Evolutionary conservation across 805 yeast species (phyloP).

Genomic region (Komagataella pastoris): DNA sequence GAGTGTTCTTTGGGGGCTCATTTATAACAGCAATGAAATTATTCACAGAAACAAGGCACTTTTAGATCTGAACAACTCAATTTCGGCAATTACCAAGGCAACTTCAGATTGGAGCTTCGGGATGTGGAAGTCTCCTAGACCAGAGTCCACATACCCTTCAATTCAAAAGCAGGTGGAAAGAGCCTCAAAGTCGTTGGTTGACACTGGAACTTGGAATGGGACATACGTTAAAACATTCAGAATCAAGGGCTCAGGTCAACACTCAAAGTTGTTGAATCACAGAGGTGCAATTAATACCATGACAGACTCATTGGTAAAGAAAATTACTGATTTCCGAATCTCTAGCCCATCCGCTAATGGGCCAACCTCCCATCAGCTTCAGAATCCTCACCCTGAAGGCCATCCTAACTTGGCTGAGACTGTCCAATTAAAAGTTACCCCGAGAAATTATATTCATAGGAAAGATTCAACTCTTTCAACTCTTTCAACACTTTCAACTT

Average conservation of each 20-base stretch:
- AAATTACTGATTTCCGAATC: conserved; percentile 30
- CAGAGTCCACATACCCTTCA: neutral
- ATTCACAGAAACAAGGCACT: conserved; percentile 18
- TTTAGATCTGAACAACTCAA: conserved; percentile 19
- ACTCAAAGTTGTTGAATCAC: conserved; percentile 19
- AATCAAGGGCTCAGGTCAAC: conserved; percentile 10
- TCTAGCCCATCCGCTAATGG: conserved; percentile 2
- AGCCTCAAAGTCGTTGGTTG: conserved; percentile 11
- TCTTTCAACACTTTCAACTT: neutral
- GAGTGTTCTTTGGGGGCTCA: conserved; percentile 47
- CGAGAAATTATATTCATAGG: conserved; percentile 2
- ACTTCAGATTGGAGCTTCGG: conserved; percentile 23
- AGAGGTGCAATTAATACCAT: conserved; percentile 31
- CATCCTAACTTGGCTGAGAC: neutral
- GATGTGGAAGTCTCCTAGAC: conserved; percentile 14
- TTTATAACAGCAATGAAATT: conserved; percentile 26
- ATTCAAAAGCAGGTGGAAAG: conserved; percentile 1
- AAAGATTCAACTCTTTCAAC: neutral
- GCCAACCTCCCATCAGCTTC: neutral
- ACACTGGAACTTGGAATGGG: conserved; percentile 27
- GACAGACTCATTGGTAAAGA: conserved; percentile 32
- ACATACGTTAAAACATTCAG: conserved; percentile 31
- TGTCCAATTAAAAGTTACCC: conserved; percentile 3
- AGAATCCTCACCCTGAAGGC: neutral
- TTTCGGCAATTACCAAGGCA: conserved; percentile 17